Evolutionary conservation across 352 stramenopile species (phyloP), one percentile per base, ranked within the genome.

Genomic region (Lagenidium giganteum): DNA sequence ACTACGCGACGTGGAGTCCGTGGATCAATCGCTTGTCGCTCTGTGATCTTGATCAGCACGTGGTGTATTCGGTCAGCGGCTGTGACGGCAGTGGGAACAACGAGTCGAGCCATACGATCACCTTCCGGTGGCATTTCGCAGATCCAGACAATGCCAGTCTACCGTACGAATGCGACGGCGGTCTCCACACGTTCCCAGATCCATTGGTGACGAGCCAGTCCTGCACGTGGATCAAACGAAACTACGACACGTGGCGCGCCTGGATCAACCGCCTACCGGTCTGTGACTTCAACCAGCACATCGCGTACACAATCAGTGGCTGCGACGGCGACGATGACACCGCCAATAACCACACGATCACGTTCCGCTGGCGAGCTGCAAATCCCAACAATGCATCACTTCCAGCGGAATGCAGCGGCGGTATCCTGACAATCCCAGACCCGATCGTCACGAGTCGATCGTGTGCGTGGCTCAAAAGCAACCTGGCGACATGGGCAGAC

Each of bases 141-240:
- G 43, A 76, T 25, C 67, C 71, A 1, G 24, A 47, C 0, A 65
- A 81, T 35, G 41, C 29, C 0, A 61, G 57, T 0, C 23, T 46
- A 11, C 60, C 71, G 0, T 74, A 67, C 45, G 29, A 56, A 1
- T 84, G 71, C 16, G 71, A 81, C 24, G 68, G 71, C 5, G 71
- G 63, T 3, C 12, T 67, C 12, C 20, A 36, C 0, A 3, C n/a
- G 11, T 33, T 81, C 0, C 71, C 71, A 1, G 6, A 8, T 3
- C 29, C 56, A 13, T 42, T 80, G 17, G 14, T 23, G 13, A 77
- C 71, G n/a, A 77, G 59, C 42, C 64, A 48, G 9, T 49, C 28
- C 14, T 67, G 57, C 27, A 47, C 14, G 8, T 80, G 67, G 67
- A 41, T 71, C 0, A 28, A 42, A 30, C 36, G 45, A 3, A 70